Base-by-base conservation (phyloP, 148 eudicot genomes). In the Cornus suecica region DNA sequence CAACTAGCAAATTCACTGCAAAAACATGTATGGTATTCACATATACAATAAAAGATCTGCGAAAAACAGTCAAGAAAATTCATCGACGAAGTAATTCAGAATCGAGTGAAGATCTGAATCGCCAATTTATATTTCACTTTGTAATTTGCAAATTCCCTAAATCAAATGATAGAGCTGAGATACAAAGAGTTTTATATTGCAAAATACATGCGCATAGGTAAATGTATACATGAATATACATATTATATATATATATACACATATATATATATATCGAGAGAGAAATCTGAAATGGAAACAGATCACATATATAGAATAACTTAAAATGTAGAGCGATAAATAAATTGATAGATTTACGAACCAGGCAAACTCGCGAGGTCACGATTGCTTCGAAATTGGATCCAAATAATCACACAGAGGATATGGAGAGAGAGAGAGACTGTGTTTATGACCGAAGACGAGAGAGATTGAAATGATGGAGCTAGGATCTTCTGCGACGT, bases 381-480 rank as follows among this genome's bases (percentile, higher is more conserved):
- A 14, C 29, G 51, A 29, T 45, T 58, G 66, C 51, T 31, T 60
- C 66, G n/a, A n/a, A 48, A 66, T 72, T 58, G 66, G 75, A 58
- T 58, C 51, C 29, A n/a, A 56, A 71, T 56, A 37, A 37, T 37
- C 42, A 3, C 42, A 37, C 9, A 37, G 4, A n/a, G n/a, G n/a
- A n/a, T n/a, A n/a, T n/a, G n/a, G 42, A 37, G 0, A 37, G 65
- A 32, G 14, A 15, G 18, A 16, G 42, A 29, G 30, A 20, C 20
- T 51, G 37, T 26, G 61, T 45, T 1, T n/a, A 45, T 32, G 74
- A 27, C 14, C 27, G 74, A 30, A 8, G 65, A 56, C 48, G 25
- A 15, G 2, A 15, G 2, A 58, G 63, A 29, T 52, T 27, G 32
- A 65, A 65, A 65, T 14, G 10, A 48, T 48, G 0, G 34, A 30